Evolutionary conservation across 106 monocot species (phyloP).

Genomic region (Dendrobium chrysotoxum): DNA sequence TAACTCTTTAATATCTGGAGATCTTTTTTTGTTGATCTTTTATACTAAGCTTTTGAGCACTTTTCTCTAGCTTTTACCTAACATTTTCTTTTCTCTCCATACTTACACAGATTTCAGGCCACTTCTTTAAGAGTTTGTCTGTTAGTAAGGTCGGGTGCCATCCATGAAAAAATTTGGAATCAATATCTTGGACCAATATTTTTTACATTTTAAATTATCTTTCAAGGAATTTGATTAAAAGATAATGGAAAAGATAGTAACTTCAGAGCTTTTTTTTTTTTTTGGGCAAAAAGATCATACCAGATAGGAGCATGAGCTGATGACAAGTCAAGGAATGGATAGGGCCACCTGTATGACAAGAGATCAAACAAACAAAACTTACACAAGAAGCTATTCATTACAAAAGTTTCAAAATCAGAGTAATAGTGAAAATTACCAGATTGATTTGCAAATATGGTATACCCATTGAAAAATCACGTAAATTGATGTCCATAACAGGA

Average conservation of each 20-base stretch:
- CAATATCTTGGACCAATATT: no score
- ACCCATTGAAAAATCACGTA: slow-evolving; percentile 83
- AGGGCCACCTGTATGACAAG: slow-evolving; percentile 64
- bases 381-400: neutral
- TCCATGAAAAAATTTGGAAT: no score
- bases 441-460: slow-evolving; percentile 48
- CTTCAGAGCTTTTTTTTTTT: neutral
- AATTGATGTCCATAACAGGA: slow-evolving; percentile 57
- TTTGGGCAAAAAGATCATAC: slow-evolving; percentile 26
- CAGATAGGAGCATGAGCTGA: slow-evolving; percentile 55
- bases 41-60: no score
- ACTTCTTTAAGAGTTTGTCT: no score
- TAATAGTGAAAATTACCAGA: slow-evolving; percentile 38
- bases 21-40: no score
- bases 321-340: slow-evolving; percentile 76
- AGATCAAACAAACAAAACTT: neutral
- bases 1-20: no score
- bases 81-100: no score
- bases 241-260: neutral
- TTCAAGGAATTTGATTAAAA: no score
- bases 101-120: no score
- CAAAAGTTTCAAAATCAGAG: neutral
- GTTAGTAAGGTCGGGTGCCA: no score
- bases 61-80: no score
- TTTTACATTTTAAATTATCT: no score